A percentile compares a stretch with the other conserved stretches of the same genome.
Evolutionary conservation across 73 alveolate genomes (phyloP).

Genomic region (Urostyla sp.): DNA sequence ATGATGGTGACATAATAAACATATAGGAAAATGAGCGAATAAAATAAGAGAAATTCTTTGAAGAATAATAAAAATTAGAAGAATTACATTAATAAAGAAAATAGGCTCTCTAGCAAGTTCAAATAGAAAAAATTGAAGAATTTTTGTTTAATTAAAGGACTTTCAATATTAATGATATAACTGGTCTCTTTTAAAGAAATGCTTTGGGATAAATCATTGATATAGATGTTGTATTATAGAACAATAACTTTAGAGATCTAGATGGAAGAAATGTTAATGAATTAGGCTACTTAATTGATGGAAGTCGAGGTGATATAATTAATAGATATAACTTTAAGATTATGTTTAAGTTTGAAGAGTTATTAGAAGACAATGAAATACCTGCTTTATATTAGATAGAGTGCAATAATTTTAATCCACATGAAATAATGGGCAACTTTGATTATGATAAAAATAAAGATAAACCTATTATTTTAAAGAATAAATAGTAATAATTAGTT

Average conservation of each 20-base stretch:
- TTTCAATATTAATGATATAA: constrained; percentile 61
- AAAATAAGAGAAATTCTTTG: too few species aligned
- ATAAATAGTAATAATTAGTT: constrained; percentile 44
- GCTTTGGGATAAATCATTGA: constrained; percentile 6
- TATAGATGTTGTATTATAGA: background rate
- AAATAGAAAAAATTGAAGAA: background rate
- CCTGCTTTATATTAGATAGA: constrained; percentile 56
- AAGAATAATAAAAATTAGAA: too few species aligned
- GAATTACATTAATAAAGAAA: background rate
- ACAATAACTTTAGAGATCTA: constrained; percentile 13
- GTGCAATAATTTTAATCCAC: constrained; percentile 62
- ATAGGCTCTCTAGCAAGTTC: background rate
- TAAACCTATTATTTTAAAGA: constrained; percentile 43
- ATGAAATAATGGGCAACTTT: constrained; percentile 60
- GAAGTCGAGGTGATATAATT: constrained; percentile 20
- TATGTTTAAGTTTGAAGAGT: constrained; percentile 34
- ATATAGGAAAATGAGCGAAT: too few species aligned
- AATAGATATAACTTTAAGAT: constrained; percentile 20
- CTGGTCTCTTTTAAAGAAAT: constrained; percentile 19
- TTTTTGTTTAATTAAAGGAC: constrained; percentile 53
- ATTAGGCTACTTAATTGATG: constrained; percentile 52
- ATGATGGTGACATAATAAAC: too few species aligned
- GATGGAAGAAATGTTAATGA: constrained; percentile 27
- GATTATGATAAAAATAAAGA: constrained; percentile 34
- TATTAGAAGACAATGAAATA: constrained; percentile 23